These are phyloP conservation scores for Filobasidium floriforme DNA, from an alignment of 768 basidiomycete species.

Conservation along the genomic window DNA sequence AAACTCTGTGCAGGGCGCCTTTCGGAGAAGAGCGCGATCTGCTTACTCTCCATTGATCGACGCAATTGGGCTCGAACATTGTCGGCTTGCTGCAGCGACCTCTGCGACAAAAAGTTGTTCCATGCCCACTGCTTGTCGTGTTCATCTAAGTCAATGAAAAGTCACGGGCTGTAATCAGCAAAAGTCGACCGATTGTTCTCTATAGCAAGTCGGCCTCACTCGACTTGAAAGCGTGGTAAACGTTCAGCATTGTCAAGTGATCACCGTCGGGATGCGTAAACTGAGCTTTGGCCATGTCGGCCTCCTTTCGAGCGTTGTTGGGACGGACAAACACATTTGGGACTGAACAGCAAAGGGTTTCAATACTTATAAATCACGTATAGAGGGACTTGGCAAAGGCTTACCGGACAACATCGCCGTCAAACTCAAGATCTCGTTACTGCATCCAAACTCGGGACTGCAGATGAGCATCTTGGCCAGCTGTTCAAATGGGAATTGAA, in stretches of 20 bases:
- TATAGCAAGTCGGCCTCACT: slow-evolving; percentile 51
- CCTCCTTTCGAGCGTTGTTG: slow-evolving; percentile 75
- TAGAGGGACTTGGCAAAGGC: slow-evolving; percentile 25
- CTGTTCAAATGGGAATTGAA: slow-evolving; percentile 45
- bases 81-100: slow-evolving; percentile 80
- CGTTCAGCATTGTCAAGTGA: slow-evolving; percentile 86
- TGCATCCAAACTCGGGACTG: slow-evolving; percentile 91
- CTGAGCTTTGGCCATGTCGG: slow-evolving; percentile 81
- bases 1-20: not conserved
- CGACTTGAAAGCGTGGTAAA: slow-evolving; percentile 82
- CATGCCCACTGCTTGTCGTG: slow-evolving; percentile 82
- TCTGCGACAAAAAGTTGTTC: slow-evolving; percentile 74
- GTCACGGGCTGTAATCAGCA: not conserved
- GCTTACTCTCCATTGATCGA: slow-evolving; percentile 72
- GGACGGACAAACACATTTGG: slow-evolving; percentile 94
- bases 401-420: slow-evolving; percentile 91
- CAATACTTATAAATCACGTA: not conserved
- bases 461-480: slow-evolving; percentile 88
- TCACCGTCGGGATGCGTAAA: slow-evolving; percentile 93
- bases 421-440: slow-evolving; percentile 88
- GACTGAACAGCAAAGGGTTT: slow-evolving; percentile 48
- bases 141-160: slow-evolving; percentile 50
- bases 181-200: not conserved
- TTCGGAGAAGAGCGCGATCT: not conserved
- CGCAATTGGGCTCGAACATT: slow-evolving; percentile 85